Percentiles rank a stretch among this genome's conserved stretches.
Evolutionary conservation across 2,329 filamentous ascomycete species (phyloP).

Genomic region (Ceratocystis variospora): DNA sequence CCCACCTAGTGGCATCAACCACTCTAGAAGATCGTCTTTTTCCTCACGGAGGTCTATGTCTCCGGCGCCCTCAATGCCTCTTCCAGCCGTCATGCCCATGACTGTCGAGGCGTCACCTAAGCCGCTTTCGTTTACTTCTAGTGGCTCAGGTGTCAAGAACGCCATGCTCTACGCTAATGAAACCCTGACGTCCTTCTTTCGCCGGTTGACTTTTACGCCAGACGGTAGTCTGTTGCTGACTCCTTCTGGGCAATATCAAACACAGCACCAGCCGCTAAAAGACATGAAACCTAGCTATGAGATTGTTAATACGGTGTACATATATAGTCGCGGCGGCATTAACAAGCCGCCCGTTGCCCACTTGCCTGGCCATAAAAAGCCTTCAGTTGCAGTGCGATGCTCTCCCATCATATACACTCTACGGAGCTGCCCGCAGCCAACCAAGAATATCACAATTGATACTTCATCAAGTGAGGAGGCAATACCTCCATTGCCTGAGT

Average conservation of each 20-base stretch:
- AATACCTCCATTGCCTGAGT: slow-evolving; percentile 68
- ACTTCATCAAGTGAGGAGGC: slow-evolving; percentile 77
- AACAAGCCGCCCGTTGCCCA: slow-evolving; percentile 94
- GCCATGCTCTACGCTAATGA: slow-evolving; percentile 91
- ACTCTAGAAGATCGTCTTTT: slow-evolving; percentile 90
- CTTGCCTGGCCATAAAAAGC: slow-evolving; percentile 93
- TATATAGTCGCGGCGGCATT: slow-evolving; percentile 89
- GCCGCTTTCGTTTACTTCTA: slow-evolving; percentile 43
- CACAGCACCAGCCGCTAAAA: slow-evolving; percentile 49
- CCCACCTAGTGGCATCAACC: slow-evolving; percentile 73
- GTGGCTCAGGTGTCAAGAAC: slow-evolving; percentile 57
- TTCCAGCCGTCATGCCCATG: slow-evolving; percentile 70
- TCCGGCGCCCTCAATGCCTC: slow-evolving; percentile 80
- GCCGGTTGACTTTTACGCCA: slow-evolving; percentile 82
- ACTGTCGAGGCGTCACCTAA: slow-evolving; percentile 82
- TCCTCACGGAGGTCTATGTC: slow-evolving; percentile 78
- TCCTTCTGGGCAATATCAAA: slow-evolving; percentile 89
- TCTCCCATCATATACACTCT: slow-evolving; percentile 81
- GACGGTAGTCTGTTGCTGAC: slow-evolving; percentile 91
- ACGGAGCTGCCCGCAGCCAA: slow-evolving; percentile 51
- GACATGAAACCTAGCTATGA: slow-evolving; percentile 68
- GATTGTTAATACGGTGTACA: slow-evolving; percentile 92
- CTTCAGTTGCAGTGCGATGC: slow-evolving; percentile 87
- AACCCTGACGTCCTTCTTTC: slow-evolving; percentile 92
- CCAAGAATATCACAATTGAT: slow-evolving; percentile 86